Evolutionary conservation across 2,329 filamentous ascomycete species (phyloP).

Genomic region (Trichoderma simmonsii): DNA sequence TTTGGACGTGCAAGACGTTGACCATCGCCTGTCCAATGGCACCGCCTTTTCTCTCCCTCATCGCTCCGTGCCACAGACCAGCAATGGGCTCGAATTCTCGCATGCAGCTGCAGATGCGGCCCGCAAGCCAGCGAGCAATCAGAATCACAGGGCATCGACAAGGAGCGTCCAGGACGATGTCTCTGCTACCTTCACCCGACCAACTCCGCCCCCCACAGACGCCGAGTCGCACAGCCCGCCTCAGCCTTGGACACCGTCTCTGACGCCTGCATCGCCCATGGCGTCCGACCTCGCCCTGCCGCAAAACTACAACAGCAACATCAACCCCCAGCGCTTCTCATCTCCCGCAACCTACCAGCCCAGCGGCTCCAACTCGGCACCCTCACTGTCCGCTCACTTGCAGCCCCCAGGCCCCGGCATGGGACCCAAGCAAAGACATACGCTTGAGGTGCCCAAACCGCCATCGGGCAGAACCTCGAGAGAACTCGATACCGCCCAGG

Average conservation of each 20-base stretch:
- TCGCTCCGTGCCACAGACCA: conserved; percentile 27
- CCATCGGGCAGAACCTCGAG: conserved; percentile 63
- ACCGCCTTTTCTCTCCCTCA: conserved; percentile 27
- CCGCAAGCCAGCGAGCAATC: conserved; percentile 17
- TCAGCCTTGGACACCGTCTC: conserved; percentile 13
- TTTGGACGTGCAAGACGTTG: conserved; percentile 11
- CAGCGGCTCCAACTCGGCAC: conserved; percentile 38
- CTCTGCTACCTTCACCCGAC: conserved; percentile 21
- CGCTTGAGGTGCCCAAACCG: conserved; percentile 77
- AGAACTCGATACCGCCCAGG: conserved; percentile 65
- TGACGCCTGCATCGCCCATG: conserved; percentile 23
- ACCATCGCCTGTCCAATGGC: conserved; percentile 29
- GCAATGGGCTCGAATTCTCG: conserved; percentile 20
- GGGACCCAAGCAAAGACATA: conserved; percentile 77
- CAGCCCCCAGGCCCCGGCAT: conserved; percentile 43
- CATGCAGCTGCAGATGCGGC: conserved; percentile 17
- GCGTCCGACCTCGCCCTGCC: conserved; percentile 28
- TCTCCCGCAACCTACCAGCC: conserved; percentile 58
- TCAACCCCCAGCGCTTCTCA: conserved; percentile 56
- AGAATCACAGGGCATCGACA: conserved; percentile 21
- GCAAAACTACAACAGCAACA: conserved; percentile 15
- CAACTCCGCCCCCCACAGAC: conserved; percentile 21
- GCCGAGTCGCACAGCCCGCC: conserved; percentile 14
- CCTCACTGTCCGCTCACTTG: conserved; percentile 49
- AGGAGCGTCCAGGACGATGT: conserved; percentile 21